Evolutionary conservation across 1,284 basidiomycete species (phyloP).

Genomic region (Agroathelia rolfsii): DNA sequence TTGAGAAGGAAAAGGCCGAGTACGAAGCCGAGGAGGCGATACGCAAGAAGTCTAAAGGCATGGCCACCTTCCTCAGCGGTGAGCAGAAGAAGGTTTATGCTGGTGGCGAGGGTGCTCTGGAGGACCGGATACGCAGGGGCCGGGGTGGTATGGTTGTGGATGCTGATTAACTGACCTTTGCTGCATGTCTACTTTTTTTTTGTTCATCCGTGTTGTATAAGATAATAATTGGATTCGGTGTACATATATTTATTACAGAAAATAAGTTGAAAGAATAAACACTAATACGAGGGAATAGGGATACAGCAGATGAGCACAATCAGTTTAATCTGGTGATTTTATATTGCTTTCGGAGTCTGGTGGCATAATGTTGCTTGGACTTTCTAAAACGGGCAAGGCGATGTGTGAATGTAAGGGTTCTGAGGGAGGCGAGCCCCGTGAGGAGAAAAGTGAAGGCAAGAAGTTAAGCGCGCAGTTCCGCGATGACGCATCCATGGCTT

Average conservation of each 20-base stretch:
- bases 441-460: too few relatives aligned
- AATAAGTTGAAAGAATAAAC: not conserved
- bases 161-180: conserved; percentile 26
- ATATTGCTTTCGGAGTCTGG: too few relatives aligned
- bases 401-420: too few relatives aligned
- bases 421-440: too few relatives aligned
- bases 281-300: not conserved
- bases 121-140: conserved; percentile 64
- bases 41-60: conserved; percentile 56
- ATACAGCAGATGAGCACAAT: not conserved
- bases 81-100: conserved; percentile 74
- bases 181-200: conserved; percentile 2
- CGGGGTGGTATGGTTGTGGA: conserved; percentile 53
- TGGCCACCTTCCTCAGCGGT: conserved; percentile 60
- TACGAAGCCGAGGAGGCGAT: conserved; percentile 52
- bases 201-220: not conserved
- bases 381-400: too few relatives aligned
- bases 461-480: too few relatives aligned
- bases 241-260: conserved; percentile 3
- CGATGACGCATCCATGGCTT: too few relatives aligned
- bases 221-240: conserved; percentile 2
- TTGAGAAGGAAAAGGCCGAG: conserved; percentile 67
- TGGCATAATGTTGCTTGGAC: too few relatives aligned
- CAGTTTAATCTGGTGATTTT: too few relatives aligned
- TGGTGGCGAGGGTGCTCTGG: conserved; percentile 65